A percentile compares a stretch with the other conserved stretches of the same genome.
phyloP scores from a whole-genome alignment of 768 basidiomycete genomes.

The Kwoniella mangroviensis region DNA sequence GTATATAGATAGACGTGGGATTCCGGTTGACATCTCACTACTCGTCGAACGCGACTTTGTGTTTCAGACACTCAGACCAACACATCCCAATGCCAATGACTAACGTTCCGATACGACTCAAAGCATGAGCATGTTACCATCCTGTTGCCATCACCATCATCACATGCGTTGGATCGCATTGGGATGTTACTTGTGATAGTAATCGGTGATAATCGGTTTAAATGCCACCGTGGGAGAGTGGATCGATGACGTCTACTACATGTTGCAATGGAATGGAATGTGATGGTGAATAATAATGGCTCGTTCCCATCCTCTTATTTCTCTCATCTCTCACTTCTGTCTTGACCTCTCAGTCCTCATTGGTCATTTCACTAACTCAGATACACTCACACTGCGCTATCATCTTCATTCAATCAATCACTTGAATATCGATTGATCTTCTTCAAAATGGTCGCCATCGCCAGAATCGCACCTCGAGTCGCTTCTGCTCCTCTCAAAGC shows the following conservation, averaged over 20 bases:
- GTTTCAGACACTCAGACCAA: no score
- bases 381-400: background rate
- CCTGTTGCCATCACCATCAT: no score
- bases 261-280: background rate
- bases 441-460: slow-evolving; percentile 27
- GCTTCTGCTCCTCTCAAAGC: slow-evolving; percentile 18
- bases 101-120: no score
- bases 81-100: no score
- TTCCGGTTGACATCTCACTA: no score
- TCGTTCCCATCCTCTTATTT: background rate
- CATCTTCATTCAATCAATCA: background rate
- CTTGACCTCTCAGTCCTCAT: slow-evolving; percentile 18
- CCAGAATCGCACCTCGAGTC: slow-evolving; percentile 25
- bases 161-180: background rate
- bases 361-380: background rate
- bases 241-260: slow-evolving; percentile 3
- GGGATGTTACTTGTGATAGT: background rate
- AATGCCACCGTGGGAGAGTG: slow-evolving; percentile 5
- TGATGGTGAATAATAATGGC: background rate
- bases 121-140: no score
- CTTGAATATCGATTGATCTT: background rate
- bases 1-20: no score
- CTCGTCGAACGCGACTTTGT: no score
- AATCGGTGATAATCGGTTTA: slow-evolving; percentile 6
- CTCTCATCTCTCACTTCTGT: background rate